Evolutionary conservation across 192 early-diverging fungal genomes (phyloP).

Genomic region (Borealophlyctis nickersoniae): DNA sequence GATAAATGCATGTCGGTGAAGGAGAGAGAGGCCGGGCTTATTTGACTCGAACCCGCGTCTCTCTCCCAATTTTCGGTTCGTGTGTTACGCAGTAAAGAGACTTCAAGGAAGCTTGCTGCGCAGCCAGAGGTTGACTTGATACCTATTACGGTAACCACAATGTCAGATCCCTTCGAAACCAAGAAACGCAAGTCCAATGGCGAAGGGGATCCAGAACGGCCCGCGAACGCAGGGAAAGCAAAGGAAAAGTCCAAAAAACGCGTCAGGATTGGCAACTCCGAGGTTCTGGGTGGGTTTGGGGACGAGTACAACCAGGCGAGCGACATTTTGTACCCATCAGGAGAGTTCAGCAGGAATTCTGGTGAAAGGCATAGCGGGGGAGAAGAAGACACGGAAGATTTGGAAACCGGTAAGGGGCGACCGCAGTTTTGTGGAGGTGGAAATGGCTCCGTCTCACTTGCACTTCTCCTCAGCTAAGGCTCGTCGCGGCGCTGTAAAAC

Average conservation of each 20-base stretch:
- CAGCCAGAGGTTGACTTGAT: no score
- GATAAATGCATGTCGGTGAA: no score
- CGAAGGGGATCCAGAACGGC: no score
- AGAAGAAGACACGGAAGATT: conserved; percentile 31
- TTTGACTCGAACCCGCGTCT: no score
- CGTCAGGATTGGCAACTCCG: conserved; percentile 24
- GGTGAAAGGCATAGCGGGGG: conserved; percentile 7
- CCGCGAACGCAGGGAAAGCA: background rate
- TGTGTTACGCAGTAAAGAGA: no score
- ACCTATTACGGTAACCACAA: no score
- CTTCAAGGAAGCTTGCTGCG: no score
- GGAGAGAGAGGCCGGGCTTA: no score
- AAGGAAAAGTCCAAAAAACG: conserved; percentile 18
- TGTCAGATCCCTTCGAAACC: background rate
- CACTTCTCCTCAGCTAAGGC: conserved; percentile 4
- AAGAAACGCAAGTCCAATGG: conserved; percentile 17
- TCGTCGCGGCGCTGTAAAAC: conserved; percentile 23
- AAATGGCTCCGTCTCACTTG: conserved; percentile 3
- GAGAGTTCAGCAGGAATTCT: no score
- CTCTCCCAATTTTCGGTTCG: no score
- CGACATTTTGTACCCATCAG: no score
- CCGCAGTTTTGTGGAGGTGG: conserved; percentile 5
- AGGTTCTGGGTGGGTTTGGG: conserved; percentile 9
- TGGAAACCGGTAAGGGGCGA: conserved; percentile 25
- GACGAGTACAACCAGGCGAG: no score